Base-by-base conservation (phyloP, 176 grass and related monocot species). In the Triticum urartu region DNA sequence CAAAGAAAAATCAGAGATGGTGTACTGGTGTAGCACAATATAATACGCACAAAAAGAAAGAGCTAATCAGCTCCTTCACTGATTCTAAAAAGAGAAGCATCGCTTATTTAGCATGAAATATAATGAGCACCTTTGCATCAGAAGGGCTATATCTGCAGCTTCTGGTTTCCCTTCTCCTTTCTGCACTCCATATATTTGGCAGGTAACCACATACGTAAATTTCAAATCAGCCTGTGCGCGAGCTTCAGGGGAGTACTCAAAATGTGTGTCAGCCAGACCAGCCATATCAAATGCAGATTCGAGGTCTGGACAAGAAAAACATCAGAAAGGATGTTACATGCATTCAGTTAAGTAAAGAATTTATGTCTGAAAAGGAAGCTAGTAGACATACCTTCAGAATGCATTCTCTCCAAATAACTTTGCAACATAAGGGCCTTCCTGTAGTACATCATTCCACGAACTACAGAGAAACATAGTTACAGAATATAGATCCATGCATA, bases 371-470 rank as follows among this genome's bases (percentile, higher is more conserved):
- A 43, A 87, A 79, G 76, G 76, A 66, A 84, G 48, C 3, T 15
- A 68, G 77, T 79, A 63, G 6, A 87, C n/a, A 72, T 79, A 98
- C 95, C 93, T 98, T 95, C 93, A 89, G 88, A 92, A 56, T 79
- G 84, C 67, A 88, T 81, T 79, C 85, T 95, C 89, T 98, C 95
- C 84, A 95, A 85, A 90, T 98, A 93, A 86, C 78, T 98, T 84
- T 98, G 95, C 59, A 98, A 84, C 93, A 98, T 95, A 75, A 98
- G 93, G 63, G 95, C 95, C 79, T 98, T 98, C 72, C 95, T 93
- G 15, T 98, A 98, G 86, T 98, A 98, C 95, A 98, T 98, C 95
- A 98, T 98, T 21, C 95, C 95, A 79, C 93, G 95, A 64, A 98
- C 95, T 98, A 84, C 78, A 92, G 24, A 48, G 56, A 34, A 75